Percentiles rank a stretch among this genome's conserved stretches.
Evolutionary conservation across 345 rosid genomes (phyloP).

Genomic region (Eucalyptus microcorys): DNA sequence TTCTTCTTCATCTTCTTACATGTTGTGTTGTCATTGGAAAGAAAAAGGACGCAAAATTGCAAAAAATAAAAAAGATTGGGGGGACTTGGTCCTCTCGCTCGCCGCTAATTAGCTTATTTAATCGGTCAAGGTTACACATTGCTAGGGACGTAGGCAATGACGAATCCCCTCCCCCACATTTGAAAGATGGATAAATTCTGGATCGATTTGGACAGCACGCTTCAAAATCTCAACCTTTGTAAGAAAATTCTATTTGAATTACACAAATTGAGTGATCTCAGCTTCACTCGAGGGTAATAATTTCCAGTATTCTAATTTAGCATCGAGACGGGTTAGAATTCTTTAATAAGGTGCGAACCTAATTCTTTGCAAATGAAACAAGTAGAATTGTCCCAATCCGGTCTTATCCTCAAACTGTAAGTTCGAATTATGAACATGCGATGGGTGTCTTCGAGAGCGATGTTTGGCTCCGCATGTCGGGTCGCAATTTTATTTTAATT

Average conservation of each 20-base stretch:
- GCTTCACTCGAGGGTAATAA: not conserved
- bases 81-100: not conserved
- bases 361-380: not conserved
- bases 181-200: not conserved
- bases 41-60: not conserved
- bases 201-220: not conserved
- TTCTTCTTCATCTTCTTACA: too few relatives aligned
- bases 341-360: not conserved
- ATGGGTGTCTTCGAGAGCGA: accelerated
- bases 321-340: not conserved
- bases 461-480: accelerated
- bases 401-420: not conserved
- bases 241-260: not conserved
- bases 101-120: not conserved
- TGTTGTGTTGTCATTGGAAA: not conserved
- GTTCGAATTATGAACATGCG: not conserved
- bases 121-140: not conserved
- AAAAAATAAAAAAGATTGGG: not conserved
- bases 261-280: not conserved
- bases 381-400: accelerated
- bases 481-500: not conserved
- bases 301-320: not conserved
- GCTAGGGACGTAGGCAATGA: not conserved
- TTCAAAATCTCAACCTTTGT: not conserved
- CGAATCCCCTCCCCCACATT: not conserved